Percentiles rank a stretch among this genome's conserved stretches.
These are phyloP conservation scores for Rhododendron henanense DNA, from an alignment of 148 eudicot genomes.

Conservation along the genomic window DNA sequence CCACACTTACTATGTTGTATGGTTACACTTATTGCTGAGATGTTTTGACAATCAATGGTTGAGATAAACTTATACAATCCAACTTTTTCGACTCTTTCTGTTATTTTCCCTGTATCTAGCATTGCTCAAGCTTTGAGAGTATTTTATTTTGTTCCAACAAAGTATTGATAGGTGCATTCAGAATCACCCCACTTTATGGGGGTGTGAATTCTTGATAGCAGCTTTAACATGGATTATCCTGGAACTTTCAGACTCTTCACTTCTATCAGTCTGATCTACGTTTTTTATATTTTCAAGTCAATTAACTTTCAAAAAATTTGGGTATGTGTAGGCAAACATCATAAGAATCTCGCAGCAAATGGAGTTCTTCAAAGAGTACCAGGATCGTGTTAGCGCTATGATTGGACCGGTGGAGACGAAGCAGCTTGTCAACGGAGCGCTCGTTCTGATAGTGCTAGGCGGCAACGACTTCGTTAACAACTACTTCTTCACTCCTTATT, in stretches of 20 bases:
- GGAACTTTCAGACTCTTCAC: neutral
- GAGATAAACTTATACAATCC: too few relatives aligned
- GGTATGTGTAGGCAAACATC: slow-evolving; percentile 41
- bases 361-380: slow-evolving; percentile 45
- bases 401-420: slow-evolving; percentile 40
- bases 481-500: slow-evolving; percentile 55
- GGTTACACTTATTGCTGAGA: too few relatives aligned
- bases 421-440: slow-evolving; percentile 46
- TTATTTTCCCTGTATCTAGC: too few relatives aligned
- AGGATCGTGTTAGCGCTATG: slow-evolving; percentile 36
- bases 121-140: too few relatives aligned
- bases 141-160: too few relatives aligned
- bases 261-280: neutral
- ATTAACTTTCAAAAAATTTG: neutral
- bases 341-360: slow-evolving; percentile 55
- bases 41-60: too few relatives aligned
- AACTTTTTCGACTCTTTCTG: too few relatives aligned
- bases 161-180: too few relatives aligned
- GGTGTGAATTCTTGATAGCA: too few relatives aligned
- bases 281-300: neutral
- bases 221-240: neutral
- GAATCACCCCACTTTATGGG: too few relatives aligned
- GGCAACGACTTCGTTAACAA: slow-evolving; percentile 91
- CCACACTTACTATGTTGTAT: too few relatives aligned
- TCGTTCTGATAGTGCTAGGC: slow-evolving; percentile 56